A percentile compares a stretch with the other conserved stretches of the same genome.
Evolutionary conservation across 2,329 filamentous ascomycete species (phyloP).

Genomic region (Chaetomium globosum): DNA sequence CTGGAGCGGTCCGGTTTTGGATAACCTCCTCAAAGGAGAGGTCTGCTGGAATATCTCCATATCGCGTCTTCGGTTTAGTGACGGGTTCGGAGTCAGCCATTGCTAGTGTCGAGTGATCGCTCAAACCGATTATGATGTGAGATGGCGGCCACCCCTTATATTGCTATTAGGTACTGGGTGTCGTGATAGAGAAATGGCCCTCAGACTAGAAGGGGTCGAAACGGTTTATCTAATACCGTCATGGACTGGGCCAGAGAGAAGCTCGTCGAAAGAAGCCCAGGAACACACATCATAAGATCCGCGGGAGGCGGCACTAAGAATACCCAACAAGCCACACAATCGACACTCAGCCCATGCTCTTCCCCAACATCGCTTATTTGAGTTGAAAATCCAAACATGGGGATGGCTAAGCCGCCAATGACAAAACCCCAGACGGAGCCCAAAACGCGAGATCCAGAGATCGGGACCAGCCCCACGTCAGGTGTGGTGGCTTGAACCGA

Average conservation of each 20-base stretch:
- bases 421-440: background rate
- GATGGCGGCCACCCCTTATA: background rate
- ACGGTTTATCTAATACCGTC: background rate
- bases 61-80: conserved; percentile 17
- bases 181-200: background rate
- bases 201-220: background rate
- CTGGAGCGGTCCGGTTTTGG: conserved; percentile 33
- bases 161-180: background rate
- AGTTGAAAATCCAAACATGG: background rate
- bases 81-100: conserved; percentile 32
- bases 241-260: background rate
- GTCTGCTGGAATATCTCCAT: conserved; percentile 26
- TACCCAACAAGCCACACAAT: background rate
- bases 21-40: conserved; percentile 34
- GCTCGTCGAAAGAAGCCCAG: background rate
- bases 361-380: conserved; percentile 11
- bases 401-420: background rate
- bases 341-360: background rate
- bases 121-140: background rate
- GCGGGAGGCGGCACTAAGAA: background rate
- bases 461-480: background rate
- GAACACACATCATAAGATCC: background rate
- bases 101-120: background rate
- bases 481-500: conserved; percentile 5
- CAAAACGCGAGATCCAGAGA: background rate